A percentile compares a stretch with the other conserved stretches of the same genome.
phyloP scores from a whole-genome alignment of 148 eudicot species.

The Silene uniflora region DNA sequence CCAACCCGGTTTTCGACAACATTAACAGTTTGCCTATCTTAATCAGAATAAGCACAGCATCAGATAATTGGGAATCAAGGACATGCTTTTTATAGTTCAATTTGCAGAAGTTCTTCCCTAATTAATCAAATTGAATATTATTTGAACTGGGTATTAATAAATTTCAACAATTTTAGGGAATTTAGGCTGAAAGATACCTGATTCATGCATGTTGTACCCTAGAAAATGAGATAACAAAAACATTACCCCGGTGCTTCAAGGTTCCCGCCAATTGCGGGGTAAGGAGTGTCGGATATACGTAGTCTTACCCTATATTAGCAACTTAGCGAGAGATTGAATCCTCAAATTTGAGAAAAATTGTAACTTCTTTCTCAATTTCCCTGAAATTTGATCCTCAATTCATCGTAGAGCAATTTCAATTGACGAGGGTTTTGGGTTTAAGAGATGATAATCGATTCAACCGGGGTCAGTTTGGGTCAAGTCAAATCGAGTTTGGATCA shows the following conservation, averaged over 20 bases:
- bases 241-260: too few species aligned
- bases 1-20: conserved; percentile 68
- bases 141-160: conserved; percentile 91
- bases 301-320: too few species aligned
- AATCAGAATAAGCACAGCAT: conserved; percentile 56
- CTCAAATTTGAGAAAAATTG: conserved; percentile 69
- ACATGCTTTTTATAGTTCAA: conserved; percentile 68
- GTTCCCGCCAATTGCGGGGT: too few species aligned
- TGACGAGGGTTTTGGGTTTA: conserved; percentile 30
- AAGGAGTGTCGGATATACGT: too few species aligned
- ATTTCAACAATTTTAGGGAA: conserved; percentile 86
- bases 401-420: conserved; percentile 10
- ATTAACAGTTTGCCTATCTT: conserved; percentile 51
- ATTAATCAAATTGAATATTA: conserved; percentile 79
- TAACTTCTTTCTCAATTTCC: conserved; percentile 81
- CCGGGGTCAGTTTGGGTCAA: too few species aligned
- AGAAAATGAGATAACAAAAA: conserved; percentile 35
- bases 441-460: not conserved
- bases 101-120: conserved; percentile 60
- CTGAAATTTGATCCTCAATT: conserved; percentile 69
- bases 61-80: conserved; percentile 53
- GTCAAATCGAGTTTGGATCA: too few species aligned
- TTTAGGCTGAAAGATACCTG: conserved; percentile 72
- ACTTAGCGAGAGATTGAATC: conserved; percentile 44
- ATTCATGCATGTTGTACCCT: conserved; percentile 70